These are phyloP conservation scores for Alternaria angustiovoidea DNA, from an alignment of 2,329 filamentous ascomycete species.

Conservation along the genomic window DNA sequence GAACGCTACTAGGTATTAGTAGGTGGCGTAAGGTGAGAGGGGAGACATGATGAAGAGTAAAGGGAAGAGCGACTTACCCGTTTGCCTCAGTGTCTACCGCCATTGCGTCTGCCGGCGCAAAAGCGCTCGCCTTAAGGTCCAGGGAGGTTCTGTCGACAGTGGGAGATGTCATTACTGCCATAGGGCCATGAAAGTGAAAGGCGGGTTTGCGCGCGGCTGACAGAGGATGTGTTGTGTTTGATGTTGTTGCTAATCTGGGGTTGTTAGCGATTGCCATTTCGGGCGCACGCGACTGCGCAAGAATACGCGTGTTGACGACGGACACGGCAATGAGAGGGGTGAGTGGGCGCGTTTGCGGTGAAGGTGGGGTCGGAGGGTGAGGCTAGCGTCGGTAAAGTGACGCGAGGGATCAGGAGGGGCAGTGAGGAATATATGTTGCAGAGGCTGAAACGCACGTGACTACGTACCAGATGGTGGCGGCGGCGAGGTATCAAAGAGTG, in stretches of 20 bases:
- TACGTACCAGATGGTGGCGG: constrained; percentile 40
- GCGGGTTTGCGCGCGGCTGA: constrained; percentile 35
- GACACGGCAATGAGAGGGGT: constrained; percentile 3
- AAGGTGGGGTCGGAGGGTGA: constrained; percentile 23
- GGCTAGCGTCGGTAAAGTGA: constrained; percentile 29
- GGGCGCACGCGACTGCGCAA: constrained; percentile 26
- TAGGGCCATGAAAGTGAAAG: constrained; percentile 46
- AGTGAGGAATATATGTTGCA: constrained; percentile 31
- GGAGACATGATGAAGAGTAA: constrained; percentile 12
- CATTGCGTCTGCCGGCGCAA: constrained; percentile 59
- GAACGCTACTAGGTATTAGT: constrained; percentile 36
- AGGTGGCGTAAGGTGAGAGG: constrained; percentile 18
- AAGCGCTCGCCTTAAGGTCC: constrained; percentile 62
- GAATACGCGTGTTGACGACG: constrained; percentile 25
- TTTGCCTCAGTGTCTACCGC: constrained; percentile 63
- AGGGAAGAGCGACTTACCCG: constrained; percentile 62
- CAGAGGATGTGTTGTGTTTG: constrained; percentile 13
- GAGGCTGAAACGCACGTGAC: constrained; percentile 48
- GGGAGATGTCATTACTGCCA: constrained; percentile 53
- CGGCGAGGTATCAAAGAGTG: constrained; percentile 30
- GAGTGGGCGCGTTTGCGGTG: constrained; percentile 24
- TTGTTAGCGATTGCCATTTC: constrained; percentile 26
- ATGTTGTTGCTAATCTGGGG: constrained; percentile 21
- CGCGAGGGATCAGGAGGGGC: constrained; percentile 27
- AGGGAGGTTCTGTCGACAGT: constrained; percentile 47